Conservation (phyloP, 345 rosid species). For the Leavenworthia alabamica region DNA sequence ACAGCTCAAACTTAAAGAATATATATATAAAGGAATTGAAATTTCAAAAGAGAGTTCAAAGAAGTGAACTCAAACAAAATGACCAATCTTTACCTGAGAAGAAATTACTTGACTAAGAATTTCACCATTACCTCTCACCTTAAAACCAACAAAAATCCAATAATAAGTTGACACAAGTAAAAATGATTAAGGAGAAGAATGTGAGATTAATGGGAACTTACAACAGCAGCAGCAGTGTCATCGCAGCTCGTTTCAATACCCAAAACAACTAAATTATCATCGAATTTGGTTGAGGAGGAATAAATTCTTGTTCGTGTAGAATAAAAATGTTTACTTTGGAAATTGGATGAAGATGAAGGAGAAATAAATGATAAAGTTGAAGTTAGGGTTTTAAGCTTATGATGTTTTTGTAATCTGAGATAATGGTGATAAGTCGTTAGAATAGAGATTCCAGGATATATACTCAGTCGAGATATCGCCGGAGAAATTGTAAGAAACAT, state of each 20-base stretch:
- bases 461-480: slow-evolving; percentile 14
- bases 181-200: not conserved
- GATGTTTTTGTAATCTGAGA: slow-evolving; percentile 6
- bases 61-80: not conserved
- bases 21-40: not conserved
- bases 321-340: not conserved
- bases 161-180: not conserved
- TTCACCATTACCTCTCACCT: slow-evolving; percentile 83
- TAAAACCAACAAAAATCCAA: slow-evolving; percentile 8
- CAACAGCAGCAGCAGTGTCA: slow-evolving; percentile 95
- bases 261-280: slow-evolving; percentile 61
- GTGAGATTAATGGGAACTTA: slow-evolving; percentile 28
- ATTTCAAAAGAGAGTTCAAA: not conserved
- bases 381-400: not conserved
- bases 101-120: slow-evolving; percentile 89
- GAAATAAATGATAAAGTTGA: not conserved
- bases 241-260: slow-evolving; percentile 98
- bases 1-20: not conserved
- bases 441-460: not conserved
- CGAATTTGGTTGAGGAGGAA: not conserved
- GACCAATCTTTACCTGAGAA: slow-evolving; percentile 64
- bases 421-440: not conserved
- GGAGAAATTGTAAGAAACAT: slow-evolving; percentile 23
- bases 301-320: not conserved
- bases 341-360: slow-evolving; percentile 10